Base-by-base conservation (phyloP, 192 early-diverging fungal genomes). In the Lunasporangiospora selenospora region DNA sequence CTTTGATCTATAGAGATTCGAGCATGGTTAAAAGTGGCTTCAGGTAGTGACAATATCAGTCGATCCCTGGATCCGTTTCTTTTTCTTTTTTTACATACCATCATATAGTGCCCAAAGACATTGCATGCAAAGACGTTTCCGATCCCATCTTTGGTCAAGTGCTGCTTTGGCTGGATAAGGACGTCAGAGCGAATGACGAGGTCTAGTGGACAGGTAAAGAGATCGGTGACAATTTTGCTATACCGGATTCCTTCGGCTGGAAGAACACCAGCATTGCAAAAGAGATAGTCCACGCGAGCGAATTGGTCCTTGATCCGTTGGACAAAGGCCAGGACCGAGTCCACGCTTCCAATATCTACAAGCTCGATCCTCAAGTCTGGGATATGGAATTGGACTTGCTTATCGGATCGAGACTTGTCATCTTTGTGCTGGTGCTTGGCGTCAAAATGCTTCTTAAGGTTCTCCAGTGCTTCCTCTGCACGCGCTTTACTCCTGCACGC, bases 71-170 rank as follows among this genome's bases (percentile, higher is more conserved):
- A 39, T 52, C 29, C 10, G 16, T 24, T 21, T 24, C 19, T 12
- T 43, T n/a, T 23, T 31, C 18, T 1, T 29, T 6, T 3, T 19
- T 30, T 0, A 39, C 16, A 55, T 70, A 84, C 79, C 82, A 86
- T 84, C 3, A 86, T 21, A 56, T 81, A 86, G 41, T 86, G 85
- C 13, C 85, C 85, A 77, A 86, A 84, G 7, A 86, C 62, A 64
- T 86, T 86, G 34, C 75, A 71, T 15, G 80, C 82, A 43, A 86
- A 73, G 6, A 81, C 81, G 36, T 78, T 71, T 0, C 82, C 85
- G 44, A 86, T 57, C 1, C 79, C 81, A 47, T 86, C 85, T 18
- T 66, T 46, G 6, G 67, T 86, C 4, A 80, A 30, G 24, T 80
- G 66, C 11, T 81, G 80, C n/a, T 75, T 58, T 1, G 65, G 64